Evolutionary conservation across 164 flowering plant species (phyloP).

Genomic region (Liquidambar formosana): DNA sequence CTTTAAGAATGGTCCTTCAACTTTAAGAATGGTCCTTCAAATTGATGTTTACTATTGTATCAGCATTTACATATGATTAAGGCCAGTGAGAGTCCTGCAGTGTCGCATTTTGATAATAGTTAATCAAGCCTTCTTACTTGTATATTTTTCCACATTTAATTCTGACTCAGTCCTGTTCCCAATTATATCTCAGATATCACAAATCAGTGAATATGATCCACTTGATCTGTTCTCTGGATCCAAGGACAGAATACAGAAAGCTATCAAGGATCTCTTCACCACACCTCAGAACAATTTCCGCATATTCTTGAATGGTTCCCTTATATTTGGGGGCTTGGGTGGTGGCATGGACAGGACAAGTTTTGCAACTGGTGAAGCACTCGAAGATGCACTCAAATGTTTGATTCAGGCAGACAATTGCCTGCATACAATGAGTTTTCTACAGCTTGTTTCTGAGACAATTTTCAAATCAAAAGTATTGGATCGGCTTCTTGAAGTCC

Average conservation of each 20-base stretch:
- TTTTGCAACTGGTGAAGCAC: slow-evolving; percentile 29
- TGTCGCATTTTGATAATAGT: neutral
- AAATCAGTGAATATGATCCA: slow-evolving; percentile 79
- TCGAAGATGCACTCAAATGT: slow-evolving; percentile 56
- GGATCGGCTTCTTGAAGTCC: slow-evolving; percentile 67
- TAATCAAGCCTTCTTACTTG: neutral
- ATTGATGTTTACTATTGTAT: neutral
- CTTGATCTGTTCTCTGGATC: slow-evolving; percentile 83
- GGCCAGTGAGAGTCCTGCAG: neutral
- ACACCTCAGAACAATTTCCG: slow-evolving; percentile 93
- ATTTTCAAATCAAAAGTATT: slow-evolving; percentile 57
- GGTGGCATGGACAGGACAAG: slow-evolving; percentile 42
- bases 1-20: too few species aligned
- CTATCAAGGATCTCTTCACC: slow-evolving; percentile 62
- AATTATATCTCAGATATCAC: slow-evolving; percentile 57
- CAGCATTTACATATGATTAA: neutral
- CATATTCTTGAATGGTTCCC: slow-evolving; percentile 76
- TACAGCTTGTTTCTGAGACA: slow-evolving; percentile 66
- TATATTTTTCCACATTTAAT: neutral
- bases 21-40: too few species aligned
- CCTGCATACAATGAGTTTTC: slow-evolving; percentile 41
- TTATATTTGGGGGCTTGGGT: slow-evolving; percentile 71
- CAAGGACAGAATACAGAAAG: slow-evolving; percentile 59
- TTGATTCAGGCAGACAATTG: slow-evolving; percentile 61
- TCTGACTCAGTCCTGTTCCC: slow-evolving; percentile 1